These are phyloP conservation scores for Floccularia luteovirens DNA, from an alignment of 768 basidiomycete species.

Conservation along the genomic window DNA sequence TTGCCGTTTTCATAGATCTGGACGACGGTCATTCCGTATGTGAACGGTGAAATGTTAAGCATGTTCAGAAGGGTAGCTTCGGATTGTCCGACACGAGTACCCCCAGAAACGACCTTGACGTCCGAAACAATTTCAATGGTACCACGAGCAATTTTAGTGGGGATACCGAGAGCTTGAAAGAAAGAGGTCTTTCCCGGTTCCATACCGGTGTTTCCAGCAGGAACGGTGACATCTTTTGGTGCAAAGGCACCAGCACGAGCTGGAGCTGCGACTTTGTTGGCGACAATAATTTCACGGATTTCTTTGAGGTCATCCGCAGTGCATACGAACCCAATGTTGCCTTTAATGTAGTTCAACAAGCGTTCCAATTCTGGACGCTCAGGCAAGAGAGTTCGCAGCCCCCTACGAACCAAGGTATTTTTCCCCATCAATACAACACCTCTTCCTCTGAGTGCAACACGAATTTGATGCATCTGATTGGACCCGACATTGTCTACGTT, in stretches of 20 bases:
- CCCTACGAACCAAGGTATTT: constrained; percentile 99
- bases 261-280: constrained; percentile 98
- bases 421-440: constrained; percentile 99
- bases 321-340: constrained; percentile 99
- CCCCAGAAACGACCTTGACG: constrained; percentile 89
- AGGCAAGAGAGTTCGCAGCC: constrained; percentile 81
- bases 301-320: constrained; percentile 90
- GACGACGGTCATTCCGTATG: constrained; percentile 97
- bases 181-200: constrained; percentile 99
- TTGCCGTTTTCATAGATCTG: constrained; percentile 96
- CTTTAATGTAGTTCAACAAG: constrained; percentile 91
- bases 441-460: constrained; percentile 91
- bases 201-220: constrained; percentile 98
- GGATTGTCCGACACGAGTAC: constrained; percentile 91
- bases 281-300: constrained; percentile 83
- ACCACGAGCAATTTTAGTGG: constrained; percentile 99
- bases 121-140: constrained; percentile 99
- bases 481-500: constrained; percentile 99
- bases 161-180: constrained; percentile 99
- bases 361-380: constrained; percentile 94
- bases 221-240: constrained; percentile 86
- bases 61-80: constrained; percentile 99
- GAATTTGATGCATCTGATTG: constrained; percentile 99
- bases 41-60: constrained; percentile 99
- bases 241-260: constrained; percentile 97